Conservation (phyloP, 169 alveolate species). For the Amoebophrya sp. region DNA sequence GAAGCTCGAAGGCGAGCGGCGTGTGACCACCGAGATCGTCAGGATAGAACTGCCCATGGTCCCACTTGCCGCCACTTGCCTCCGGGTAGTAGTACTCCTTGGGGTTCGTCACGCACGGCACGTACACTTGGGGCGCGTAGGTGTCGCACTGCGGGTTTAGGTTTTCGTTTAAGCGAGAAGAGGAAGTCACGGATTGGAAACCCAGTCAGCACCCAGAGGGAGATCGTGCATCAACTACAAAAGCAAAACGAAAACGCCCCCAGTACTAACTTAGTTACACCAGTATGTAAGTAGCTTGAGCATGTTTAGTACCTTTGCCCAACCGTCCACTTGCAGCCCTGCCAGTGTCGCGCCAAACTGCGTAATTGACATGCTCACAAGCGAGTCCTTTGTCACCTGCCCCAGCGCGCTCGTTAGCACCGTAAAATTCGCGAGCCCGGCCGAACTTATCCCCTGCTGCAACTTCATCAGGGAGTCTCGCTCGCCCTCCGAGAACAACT, state of each 20-base stretch:
- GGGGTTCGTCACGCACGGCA: neutral
- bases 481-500: neutral
- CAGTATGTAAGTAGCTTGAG: no score
- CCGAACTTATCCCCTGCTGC: neutral
- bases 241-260: no score
- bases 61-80: neutral
- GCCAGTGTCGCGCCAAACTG: neutral
- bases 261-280: no score
- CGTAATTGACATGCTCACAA: neutral
- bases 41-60: neutral
- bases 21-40: neutral
- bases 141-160: neutral
- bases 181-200: no score
- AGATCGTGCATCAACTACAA: no score
- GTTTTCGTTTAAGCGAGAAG: no score
- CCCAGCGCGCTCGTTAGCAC: neutral
- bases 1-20: neutral
- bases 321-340: neutral
- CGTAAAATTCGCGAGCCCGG: neutral
- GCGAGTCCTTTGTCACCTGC: neutral
- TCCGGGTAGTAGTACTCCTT: neutral
- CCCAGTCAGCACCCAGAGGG: no score
- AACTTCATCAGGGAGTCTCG: neutral
- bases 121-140: neutral
- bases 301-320: neutral